phyloP scores from a whole-genome alignment of 1,284 basidiomycete genomes.

The Sanguinoderma infundibulare region DNA sequence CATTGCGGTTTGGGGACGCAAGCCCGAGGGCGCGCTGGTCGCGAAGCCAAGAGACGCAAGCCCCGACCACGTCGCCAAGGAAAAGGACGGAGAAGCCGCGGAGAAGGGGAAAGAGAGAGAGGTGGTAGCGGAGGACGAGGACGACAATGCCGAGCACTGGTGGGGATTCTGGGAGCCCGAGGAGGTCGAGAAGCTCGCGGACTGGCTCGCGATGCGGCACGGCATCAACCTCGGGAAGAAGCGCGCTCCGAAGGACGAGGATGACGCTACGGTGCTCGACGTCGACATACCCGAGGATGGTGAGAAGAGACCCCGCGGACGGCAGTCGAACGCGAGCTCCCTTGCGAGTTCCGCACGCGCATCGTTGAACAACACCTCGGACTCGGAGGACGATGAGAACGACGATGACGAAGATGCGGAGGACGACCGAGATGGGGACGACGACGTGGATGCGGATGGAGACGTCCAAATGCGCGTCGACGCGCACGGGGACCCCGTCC shows the following conservation, averaged over 20 bases:
- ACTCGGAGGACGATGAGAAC: conserved; percentile 3
- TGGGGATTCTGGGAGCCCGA: conserved; percentile 73
- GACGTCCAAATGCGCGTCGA: conserved; percentile 18
- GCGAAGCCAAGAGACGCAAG: conserved; percentile 27
- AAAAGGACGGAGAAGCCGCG: background rate
- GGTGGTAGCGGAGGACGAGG: conserved; percentile 36
- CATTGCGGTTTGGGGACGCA: conserved; percentile 70
- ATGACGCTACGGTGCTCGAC: conserved; percentile 5
- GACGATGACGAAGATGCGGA: conserved; percentile 3
- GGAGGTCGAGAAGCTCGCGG: conserved; percentile 66
- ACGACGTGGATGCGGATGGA: conserved; percentile 13
- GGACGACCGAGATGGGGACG: conserved; percentile 5
- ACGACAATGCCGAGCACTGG: conserved; percentile 52
- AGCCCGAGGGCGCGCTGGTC: conserved; percentile 42
- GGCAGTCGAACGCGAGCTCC: conserved; percentile 13
- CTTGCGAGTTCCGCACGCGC: conserved; percentile 7
- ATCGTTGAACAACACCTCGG: conserved; percentile 10
- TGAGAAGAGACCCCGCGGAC: conserved; percentile 6
- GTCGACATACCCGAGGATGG: conserved; percentile 2
- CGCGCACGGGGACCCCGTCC: conserved; percentile 18
- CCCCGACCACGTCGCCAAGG: conserved; percentile 22
- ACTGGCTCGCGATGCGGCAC: conserved; percentile 62
- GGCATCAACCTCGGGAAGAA: conserved; percentile 39
- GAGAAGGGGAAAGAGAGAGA: conserved; percentile 36
- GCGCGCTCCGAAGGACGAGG: conserved; percentile 2